Evolutionary conservation across 305 asterid genomes (phyloP), one percentile per base, ranked within the genome.

Genomic region (Fraxinus platypoda): DNA sequence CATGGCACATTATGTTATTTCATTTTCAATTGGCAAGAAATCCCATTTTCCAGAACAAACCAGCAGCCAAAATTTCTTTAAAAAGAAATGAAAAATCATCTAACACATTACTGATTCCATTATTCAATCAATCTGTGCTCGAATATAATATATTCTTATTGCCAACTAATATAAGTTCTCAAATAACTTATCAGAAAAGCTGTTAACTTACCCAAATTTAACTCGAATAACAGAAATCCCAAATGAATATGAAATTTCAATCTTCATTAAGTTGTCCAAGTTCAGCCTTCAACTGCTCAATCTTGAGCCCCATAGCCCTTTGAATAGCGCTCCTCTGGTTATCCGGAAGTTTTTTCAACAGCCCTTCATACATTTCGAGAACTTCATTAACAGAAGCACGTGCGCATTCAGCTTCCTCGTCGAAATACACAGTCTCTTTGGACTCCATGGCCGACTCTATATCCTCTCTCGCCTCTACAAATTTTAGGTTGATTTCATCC

Each of bases 401-500:
- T 3, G 99, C 99, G 77, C 98, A 96, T 80, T 91, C 97, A 62
- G 98, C 98, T 90, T 96, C 98, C 78, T 96, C 98, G 80, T 96
- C 89, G 80, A 96, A 94, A 83, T 96, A 96, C 59, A 94, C 97
- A 0, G 99, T 94, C 81, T 96, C 99, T 57, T 94, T 94, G 8
- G 98, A 93, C 23, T 94, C 98, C 98, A 96, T 80, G 12, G 99
- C 99, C 66, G 95, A 86, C 23, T 96, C 99, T 78, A 96, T 91
- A 93, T 96, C 99, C 89, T 96, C 99, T 79, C 99, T 90, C 17
- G 99, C 99, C 88, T 94, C 99, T 26, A 95, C 96, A 78, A 96
- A 96, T 87, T 94, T 96, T 87, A 91, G 90, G 90, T 96, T 96
- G 37, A 96, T 96, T 62, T 62, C 77, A 73, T 96, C 99, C 82